These are phyloP conservation scores for Linanthus parryae DNA, from an alignment of 148 eudicot genomes.

Conservation along the genomic window DNA sequence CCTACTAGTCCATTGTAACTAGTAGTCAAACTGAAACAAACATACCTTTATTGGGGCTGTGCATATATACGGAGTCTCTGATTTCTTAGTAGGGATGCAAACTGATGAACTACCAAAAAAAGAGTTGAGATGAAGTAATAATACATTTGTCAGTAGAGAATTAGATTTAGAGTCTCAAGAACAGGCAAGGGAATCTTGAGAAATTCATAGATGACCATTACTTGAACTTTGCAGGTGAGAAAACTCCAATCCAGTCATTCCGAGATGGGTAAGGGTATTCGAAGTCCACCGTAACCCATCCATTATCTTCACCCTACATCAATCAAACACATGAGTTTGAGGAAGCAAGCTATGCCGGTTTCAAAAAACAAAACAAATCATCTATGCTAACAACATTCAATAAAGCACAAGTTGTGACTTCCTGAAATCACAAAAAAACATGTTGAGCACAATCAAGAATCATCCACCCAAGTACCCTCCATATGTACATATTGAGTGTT, in stretches of 20 bases:
- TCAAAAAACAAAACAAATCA: neutral
- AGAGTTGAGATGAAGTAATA: neutral
- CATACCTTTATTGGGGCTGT: conserved; percentile 84
- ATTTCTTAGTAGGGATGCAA: conserved; percentile 32
- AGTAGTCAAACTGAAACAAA: neutral
- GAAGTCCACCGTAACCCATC: conserved; percentile 62
- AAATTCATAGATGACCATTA: conserved; percentile 3
- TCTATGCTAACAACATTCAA: neutral
- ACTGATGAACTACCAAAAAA: conserved; percentile 63
- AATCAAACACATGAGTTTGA: neutral
- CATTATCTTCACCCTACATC: conserved; percentile 66
- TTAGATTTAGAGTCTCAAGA: too few relatives aligned
- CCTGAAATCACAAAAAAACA: neutral
- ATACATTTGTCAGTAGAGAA: too few relatives aligned
- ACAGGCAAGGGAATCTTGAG: too few relatives aligned
- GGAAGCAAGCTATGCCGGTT: too few relatives aligned
- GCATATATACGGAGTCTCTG: conserved; percentile 62
- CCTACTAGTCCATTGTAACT: neutral
- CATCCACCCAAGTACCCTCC: too few relatives aligned
- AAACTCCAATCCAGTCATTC: conserved; percentile 95
- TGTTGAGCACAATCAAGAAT: too few relatives aligned
- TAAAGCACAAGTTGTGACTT: neutral
- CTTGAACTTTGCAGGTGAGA: conserved; percentile 80
- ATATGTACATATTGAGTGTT: too few relatives aligned
- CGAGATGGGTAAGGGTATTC: conserved; percentile 45